Percentiles rank a stretch among this genome's conserved stretches.
Conservation (phyloP, 2,329 filamentous ascomycete genomes). For the Lecanicillium sp. region DNA sequence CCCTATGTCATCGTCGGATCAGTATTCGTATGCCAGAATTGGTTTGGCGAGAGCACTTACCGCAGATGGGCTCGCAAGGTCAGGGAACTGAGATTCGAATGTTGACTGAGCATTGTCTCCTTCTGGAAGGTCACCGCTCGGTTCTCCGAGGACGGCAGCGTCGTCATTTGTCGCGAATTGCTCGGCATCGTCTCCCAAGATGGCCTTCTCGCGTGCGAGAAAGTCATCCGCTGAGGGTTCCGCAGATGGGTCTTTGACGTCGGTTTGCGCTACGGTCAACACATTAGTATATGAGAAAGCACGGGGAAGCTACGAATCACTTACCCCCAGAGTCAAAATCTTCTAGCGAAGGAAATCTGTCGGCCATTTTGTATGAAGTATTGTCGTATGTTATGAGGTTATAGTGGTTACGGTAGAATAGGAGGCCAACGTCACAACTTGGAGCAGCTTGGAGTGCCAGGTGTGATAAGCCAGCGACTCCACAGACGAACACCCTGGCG, state of each 20-base stretch:
- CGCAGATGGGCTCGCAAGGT: constrained; percentile 44
- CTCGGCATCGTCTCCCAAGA: constrained; percentile 85
- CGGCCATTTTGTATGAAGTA: constrained; percentile 49
- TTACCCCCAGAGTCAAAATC: constrained; percentile 63
- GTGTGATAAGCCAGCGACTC: too few species aligned
- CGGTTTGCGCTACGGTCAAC: constrained; percentile 51
- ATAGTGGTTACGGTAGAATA: not conserved
- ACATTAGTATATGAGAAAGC: constrained; percentile 1
- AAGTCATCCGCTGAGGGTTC: constrained; percentile 70
- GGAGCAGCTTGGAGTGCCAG: too few species aligned
- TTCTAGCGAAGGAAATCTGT: constrained; percentile 71
- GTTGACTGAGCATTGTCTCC: constrained; percentile 46
- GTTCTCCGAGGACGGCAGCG: constrained; percentile 53
- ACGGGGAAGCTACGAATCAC: constrained; percentile 12
- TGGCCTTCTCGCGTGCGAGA: constrained; percentile 80
- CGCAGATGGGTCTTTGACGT: constrained; percentile 48
- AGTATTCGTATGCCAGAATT: not conserved
- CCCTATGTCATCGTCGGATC: constrained; percentile 18
- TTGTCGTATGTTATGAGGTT: constrained; percentile 4
- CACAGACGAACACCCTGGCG: too few species aligned
- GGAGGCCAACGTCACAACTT: constrained; percentile 1
- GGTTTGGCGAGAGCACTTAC: constrained; percentile 17
- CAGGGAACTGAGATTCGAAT: constrained; percentile 89
- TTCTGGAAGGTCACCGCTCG: constrained; percentile 64
- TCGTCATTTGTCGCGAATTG: constrained; percentile 78